Base-by-base conservation (phyloP, 805 yeast genomes). In the Sugiyamaella qingdaonensis region DNA sequence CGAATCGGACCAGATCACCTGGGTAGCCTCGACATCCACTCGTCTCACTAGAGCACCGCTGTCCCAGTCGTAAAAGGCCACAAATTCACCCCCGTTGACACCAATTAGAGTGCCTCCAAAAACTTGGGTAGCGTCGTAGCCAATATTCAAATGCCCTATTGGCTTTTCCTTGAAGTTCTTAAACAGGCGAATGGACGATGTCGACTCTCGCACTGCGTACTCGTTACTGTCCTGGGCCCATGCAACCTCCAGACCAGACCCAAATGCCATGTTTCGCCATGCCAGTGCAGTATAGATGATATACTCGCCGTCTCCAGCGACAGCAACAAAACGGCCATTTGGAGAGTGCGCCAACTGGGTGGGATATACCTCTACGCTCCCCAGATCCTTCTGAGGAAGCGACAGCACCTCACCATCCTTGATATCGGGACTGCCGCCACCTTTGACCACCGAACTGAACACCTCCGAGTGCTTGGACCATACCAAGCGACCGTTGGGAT, bases 241-340 rank as follows among this genome's bases (percentile, higher is more conserved):
- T 42, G 82, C 95, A 68, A 95, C 89, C 65, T 90, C 97, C 52
- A 82, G 73, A 18, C 96, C 97, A 53, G 81, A 78, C 58, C 98
- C 98, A 70, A 87, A 94, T 48, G 90, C 78, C 73, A 90, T 94
- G 65, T 92, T 90, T 75, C 99, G 83, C 99, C 99, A 94, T 1
- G 98, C 98, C 64, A 94, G 79, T 1, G 99, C 92, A 1, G 98
- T 91, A 73, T 92, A 94, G 51, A 94, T 85, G 62, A 92, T 88
- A 69, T 89, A 92, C 72, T 94, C 99, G 55, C 97, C 97, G 72
- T 94, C 99, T 66, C 99, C 99, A 45, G 92, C 86, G 48, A 94
- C 97, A 27, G 98, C 86, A 37, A 91, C 97, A 68, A 87, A 94
- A 70, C 97, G 83, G 58, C 99, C 99, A 68, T 94, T 94, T 58